Percentiles rank a stretch among this genome's conserved stretches.
phyloP scores from a whole-genome alignment of 805 yeast species.

The Teunomyces lycoperdinae region DNA sequence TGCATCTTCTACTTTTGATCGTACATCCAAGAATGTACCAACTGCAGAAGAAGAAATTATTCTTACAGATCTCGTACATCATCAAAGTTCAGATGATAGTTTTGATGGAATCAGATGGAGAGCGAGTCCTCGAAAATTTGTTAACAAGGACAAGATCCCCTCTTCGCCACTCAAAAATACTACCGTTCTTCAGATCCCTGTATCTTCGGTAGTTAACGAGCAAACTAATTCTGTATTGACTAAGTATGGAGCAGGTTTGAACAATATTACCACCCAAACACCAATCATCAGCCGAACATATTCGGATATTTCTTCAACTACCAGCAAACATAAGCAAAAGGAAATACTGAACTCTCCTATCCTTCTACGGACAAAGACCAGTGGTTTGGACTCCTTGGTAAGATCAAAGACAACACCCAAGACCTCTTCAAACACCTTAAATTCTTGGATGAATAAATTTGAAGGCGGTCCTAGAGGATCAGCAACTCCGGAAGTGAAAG shows the following conservation, averaged over 20 bases:
- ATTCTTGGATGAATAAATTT: conserved; percentile 32
- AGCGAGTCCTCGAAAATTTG: conserved; percentile 13
- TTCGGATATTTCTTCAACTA: conserved; percentile 24
- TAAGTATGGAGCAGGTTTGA: conserved; percentile 42
- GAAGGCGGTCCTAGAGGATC: conserved; percentile 10
- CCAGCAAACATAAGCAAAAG: conserved; percentile 12
- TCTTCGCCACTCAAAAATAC: conserved; percentile 9
- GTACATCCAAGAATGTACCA: neutral
- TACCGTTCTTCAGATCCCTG: conserved; percentile 1
- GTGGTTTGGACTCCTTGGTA: conserved; percentile 21
- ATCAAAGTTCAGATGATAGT: conserved; percentile 33
- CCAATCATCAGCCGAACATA: conserved; percentile 34
- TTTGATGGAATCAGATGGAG: conserved; percentile 40
- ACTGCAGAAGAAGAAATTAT: conserved; percentile 7
- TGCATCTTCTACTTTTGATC: neutral
- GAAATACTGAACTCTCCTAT: conserved; percentile 27
- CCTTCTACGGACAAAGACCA: conserved; percentile 36
- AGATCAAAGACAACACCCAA: conserved; percentile 4
- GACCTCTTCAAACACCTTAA: conserved; percentile 7
- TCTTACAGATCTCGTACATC: neutral
- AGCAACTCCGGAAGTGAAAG: neutral
- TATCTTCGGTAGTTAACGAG: conserved; percentile 23
- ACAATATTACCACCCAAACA: conserved; percentile 27
- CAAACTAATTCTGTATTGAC: conserved; percentile 36
- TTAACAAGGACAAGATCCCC: conserved; percentile 6